Base-by-base conservation (phyloP, 2,329 filamentous ascomycete genomes). In the Ophiostoma pallidulum region DNA sequence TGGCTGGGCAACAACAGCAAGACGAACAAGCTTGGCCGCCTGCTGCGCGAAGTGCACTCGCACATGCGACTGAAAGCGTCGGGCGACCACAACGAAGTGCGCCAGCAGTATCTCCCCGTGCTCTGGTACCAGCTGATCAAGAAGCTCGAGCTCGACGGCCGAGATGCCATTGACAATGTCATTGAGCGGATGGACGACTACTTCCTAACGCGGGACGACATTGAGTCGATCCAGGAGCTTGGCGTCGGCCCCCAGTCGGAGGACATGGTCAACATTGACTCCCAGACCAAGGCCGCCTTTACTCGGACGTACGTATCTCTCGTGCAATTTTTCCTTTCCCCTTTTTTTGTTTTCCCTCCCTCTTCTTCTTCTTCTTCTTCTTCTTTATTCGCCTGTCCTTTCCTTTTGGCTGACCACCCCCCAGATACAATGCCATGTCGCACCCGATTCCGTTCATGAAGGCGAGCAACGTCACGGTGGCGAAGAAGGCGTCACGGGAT, bases 1-100 rank as follows among this genome's bases (percentile, higher is more conserved):
- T 98, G 92, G 92, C 78, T 98, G 41, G 92, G 92, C 58, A 92
- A 94, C 64, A 94, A 95, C 66, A 96, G 90, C 69, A 94, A 89
- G 62, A 75, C 79, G 53, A 78, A 82, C 67, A 86, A 80, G 65
- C 71, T 97, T 41, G 78, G 77, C 54, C 83, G 92, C 49, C 85
- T 81, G 58, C 75, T 94, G 55, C 94, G 94, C 59, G 92, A 98
- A 59, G 88, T 98, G 6, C 92, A 98, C 63, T 87, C 89, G 5
- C 92, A 98, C 61, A 97, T 98, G 89, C 85, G 92, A 8, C 77
- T 98, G 50, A 82, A 82, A 55, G 83, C 87, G 10, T 94, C 89
- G 32, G 92, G 87, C 20, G 92, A 98, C 61, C 80, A 91, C 45
- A 85, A 95, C 60, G 92, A 98, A 64, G 80, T 97, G 56, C 84